Evolutionary conservation across 495 filamentous ascomycete species (phyloP).

Genomic region (Xylaria bambusicola): DNA sequence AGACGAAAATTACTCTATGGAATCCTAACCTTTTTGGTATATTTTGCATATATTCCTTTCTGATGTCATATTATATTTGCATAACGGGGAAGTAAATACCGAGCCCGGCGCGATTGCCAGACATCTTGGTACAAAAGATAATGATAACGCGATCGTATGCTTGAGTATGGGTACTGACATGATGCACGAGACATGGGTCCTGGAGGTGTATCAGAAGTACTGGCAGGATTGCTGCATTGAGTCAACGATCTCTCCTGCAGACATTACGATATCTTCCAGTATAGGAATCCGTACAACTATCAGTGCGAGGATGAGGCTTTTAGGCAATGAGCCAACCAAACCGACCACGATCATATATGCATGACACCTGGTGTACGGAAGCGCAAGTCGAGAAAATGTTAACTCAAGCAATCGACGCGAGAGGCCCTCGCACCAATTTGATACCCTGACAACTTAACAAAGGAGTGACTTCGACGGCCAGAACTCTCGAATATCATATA

Average conservation of each 20-base stretch:
- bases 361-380: not conserved
- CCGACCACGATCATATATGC: not conserved
- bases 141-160: not conserved
- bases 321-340: not conserved
- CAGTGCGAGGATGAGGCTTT: not conserved
- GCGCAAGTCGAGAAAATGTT: not conserved
- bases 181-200: too few species aligned
- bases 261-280: too few species aligned
- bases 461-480: not conserved
- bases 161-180: not conserved
- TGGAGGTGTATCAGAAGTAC: too few species aligned
- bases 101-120: not conserved
- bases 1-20: conserved; percentile 33
- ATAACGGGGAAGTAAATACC: not conserved
- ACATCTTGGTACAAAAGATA: not conserved
- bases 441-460: not conserved
- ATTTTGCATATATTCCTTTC: conserved; percentile 39
- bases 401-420: not conserved
- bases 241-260: not conserved
- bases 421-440: not conserved
- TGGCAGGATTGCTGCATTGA: too few species aligned
- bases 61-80: conserved; percentile 1
- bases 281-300: not conserved
- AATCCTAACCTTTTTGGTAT: conserved; percentile 35
- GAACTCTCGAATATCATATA: not conserved